A percentile compares a stretch with the other conserved stretches of the same genome.
Evolutionary conservation across 306 rosid species (phyloP).

Genomic region (Lathyrus aphaca): DNA sequence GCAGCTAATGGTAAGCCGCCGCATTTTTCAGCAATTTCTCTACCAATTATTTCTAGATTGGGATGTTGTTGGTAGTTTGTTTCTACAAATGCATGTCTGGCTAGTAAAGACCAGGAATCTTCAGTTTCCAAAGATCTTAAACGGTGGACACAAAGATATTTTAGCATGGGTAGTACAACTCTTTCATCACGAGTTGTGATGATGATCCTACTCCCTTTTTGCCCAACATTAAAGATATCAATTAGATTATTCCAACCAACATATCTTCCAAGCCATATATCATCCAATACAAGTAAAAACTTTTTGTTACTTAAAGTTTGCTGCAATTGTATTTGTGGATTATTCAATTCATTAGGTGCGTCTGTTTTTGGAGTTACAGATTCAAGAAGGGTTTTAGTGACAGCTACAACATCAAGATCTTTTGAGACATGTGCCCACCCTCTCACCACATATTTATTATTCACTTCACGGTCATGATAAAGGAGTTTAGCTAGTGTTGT

Average conservation of each 20-base stretch:
- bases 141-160: no score
- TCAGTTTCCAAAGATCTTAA: constrained; percentile 21
- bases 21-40: constrained; percentile 24
- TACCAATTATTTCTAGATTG: constrained; percentile 43
- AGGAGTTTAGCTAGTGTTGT: constrained; percentile 33
- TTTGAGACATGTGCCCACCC: constrained; percentile 24
- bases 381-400: constrained; percentile 36
- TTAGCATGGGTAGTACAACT: constrained; percentile 24
- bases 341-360: background rate
- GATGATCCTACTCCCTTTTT: background rate
- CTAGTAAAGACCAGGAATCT: constrained; percentile 4
- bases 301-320: background rate
- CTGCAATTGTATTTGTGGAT: background rate
- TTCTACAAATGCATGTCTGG: constrained; percentile 37
- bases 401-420: background rate
- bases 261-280: background rate
- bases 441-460: constrained; percentile 15
- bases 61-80: background rate
- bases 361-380: constrained; percentile 5
- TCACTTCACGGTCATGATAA: background rate
- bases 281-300: background rate
- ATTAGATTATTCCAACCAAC: background rate
- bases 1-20: constrained; percentile 51
- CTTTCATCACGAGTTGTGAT: constrained; percentile 6
- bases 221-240: background rate